Percentiles rank a stretch among this genome's conserved stretches.
phyloP scores from a whole-genome alignment of 2,329 filamentous ascomycete genomes.

The Cercospora sp. region DNA sequence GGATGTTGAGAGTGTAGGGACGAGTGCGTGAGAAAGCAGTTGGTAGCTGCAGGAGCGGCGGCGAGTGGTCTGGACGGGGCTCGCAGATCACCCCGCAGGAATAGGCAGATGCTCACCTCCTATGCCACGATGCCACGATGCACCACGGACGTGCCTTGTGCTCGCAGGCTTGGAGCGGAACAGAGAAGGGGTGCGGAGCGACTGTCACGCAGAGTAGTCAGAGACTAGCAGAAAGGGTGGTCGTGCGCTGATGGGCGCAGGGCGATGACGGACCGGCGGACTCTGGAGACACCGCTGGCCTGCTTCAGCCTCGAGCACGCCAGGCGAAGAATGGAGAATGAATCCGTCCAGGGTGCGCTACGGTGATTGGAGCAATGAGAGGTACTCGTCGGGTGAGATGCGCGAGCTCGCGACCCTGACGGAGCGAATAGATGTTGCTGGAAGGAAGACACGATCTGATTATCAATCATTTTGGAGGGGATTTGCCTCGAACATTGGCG shows the following conservation, averaged over 20 bases:
- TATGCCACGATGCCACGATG: not conserved
- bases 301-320: not conserved
- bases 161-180: not conserved
- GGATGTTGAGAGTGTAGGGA: not conserved
- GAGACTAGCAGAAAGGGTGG: not conserved
- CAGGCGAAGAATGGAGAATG: not conserved
- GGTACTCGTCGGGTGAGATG: not conserved
- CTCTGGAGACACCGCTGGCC: not conserved
- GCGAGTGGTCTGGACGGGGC: not conserved
- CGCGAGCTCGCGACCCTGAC: not conserved
- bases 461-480: too few species aligned
- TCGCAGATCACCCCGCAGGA: not conserved
- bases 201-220: not conserved
- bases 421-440: too few species aligned
- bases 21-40: not conserved
- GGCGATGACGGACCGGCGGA: not conserved
- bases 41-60: slow-evolving; percentile 4
- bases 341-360: not conserved
- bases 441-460: too few species aligned
- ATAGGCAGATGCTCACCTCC: not conserved
- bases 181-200: not conserved
- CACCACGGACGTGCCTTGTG: not conserved
- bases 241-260: not conserved
- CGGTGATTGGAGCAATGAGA: not conserved
- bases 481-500: too few species aligned